A percentile compares a stretch with the other conserved stretches of the same genome.
Conservation (phyloP, 2,329 filamentous ascomycete genomes). For the Trichoderma polysporum region DNA sequence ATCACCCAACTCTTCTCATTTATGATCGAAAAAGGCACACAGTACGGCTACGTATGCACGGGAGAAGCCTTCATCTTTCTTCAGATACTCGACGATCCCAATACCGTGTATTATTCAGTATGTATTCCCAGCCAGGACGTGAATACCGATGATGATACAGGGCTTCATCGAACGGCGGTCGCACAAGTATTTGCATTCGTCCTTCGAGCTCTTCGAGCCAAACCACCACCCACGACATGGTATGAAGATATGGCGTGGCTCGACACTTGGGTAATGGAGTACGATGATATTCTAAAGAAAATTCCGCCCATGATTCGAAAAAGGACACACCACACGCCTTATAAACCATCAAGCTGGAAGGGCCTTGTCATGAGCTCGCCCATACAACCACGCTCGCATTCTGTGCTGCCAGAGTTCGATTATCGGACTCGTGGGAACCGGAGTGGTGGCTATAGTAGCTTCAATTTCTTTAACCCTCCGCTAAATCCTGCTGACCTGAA, state of each 20-base stretch:
- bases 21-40: slow-evolving; percentile 37
- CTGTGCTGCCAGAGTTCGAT: background rate
- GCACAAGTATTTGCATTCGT: slow-evolving; percentile 41
- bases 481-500: too few relatives aligned
- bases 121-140: background rate
- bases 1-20: slow-evolving; percentile 42
- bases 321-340: too few relatives aligned
- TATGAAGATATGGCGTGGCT: slow-evolving; percentile 36
- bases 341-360: too few relatives aligned
- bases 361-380: too few relatives aligned
- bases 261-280: too few relatives aligned
- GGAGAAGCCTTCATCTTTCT: slow-evolving; percentile 37
- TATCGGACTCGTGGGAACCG: too few relatives aligned
- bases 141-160: slow-evolving; percentile 23
- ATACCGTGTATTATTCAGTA: slow-evolving; percentile 10
- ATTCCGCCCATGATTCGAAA: too few relatives aligned
- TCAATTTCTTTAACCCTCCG: too few relatives aligned
- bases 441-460: too few relatives aligned
- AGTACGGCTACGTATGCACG: slow-evolving; percentile 38
- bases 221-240: slow-evolving; percentile 33
- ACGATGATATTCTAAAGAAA: too few relatives aligned
- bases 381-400: background rate
- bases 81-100: slow-evolving; percentile 34
- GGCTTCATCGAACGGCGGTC: slow-evolving; percentile 38
- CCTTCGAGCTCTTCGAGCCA: slow-evolving; percentile 33